Percentiles rank a stretch among this genome's conserved stretches.
Conservation (phyloP, 2,329 filamentous ascomycete species). For the Helotiales sp. region DNA sequence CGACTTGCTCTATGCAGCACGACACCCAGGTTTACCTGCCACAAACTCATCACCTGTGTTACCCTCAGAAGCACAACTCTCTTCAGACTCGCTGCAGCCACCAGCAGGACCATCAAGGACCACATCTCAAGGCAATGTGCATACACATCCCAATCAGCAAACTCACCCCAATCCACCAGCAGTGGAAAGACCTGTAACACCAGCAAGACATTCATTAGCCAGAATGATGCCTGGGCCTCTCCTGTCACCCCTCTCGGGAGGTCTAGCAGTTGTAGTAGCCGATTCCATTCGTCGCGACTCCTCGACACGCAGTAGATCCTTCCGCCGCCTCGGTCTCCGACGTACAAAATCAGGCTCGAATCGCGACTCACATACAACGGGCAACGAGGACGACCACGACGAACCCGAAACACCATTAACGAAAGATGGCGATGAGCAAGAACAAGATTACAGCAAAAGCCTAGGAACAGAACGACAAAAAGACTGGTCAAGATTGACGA, state of each 20-base stretch:
- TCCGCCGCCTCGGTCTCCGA: conserved; percentile 29
- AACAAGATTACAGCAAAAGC: conserved; percentile 19
- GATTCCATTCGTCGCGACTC: conserved; percentile 59
- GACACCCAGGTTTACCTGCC: conserved; percentile 26
- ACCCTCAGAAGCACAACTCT: conserved; percentile 31
- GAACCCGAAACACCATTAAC: conserved; percentile 17
- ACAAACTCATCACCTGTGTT: conserved; percentile 31
- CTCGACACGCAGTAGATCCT: conserved; percentile 34
- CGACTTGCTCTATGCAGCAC: conserved; percentile 18
- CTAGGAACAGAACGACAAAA: conserved; percentile 12
- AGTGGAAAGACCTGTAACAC: conserved; percentile 40
- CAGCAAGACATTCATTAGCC: conserved; percentile 48
- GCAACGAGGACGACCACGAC: conserved; percentile 18
- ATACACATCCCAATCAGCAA: conserved; percentile 32
- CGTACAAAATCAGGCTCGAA: conserved; percentile 32
- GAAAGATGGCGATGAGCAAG: conserved; percentile 1
- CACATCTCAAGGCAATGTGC: conserved; percentile 28
- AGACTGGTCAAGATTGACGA: conserved; percentile 19
- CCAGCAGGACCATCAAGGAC: conserved; percentile 29
- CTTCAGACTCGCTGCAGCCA: conserved; percentile 22
- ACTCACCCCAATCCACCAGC: conserved; percentile 37
- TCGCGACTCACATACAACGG: conserved; percentile 21
- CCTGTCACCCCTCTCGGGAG: conserved; percentile 58
- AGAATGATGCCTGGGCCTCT: conserved; percentile 57
- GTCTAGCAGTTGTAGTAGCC: conserved; percentile 62